These are phyloP conservation scores for Vaccinium vitisidaea DNA, from an alignment of 148 eudicot species.

Conservation along the genomic window DNA sequence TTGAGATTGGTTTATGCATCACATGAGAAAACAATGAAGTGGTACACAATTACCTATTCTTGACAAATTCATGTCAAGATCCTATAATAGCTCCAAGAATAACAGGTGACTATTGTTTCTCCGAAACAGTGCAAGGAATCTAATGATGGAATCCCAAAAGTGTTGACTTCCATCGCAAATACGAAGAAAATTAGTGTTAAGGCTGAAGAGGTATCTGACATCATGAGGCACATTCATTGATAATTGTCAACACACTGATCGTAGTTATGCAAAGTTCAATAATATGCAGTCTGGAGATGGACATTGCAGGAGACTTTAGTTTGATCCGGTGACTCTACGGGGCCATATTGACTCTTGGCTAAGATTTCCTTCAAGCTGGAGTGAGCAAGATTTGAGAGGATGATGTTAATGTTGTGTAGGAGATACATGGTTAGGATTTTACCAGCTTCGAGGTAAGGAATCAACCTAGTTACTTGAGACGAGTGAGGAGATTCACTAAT, in stretches of 20 bases:
- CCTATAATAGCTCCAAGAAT: not conserved
- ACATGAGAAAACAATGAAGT: not conserved
- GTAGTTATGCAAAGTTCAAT: not conserved
- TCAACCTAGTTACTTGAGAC: not conserved
- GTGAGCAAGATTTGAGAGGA: not conserved
- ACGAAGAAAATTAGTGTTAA: not conserved
- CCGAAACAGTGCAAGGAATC: not conserved
- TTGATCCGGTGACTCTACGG: not conserved
- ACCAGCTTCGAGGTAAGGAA: not conserved
- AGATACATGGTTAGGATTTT: not conserved
- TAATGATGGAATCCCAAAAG: not conserved
- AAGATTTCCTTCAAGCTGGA: not conserved
- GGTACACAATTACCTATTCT: not conserved
- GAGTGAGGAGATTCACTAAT: not conserved
- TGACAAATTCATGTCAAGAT: not conserved
- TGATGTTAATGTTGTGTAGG: not conserved
- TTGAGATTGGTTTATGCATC: not conserved
- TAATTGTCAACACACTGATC: not conserved
- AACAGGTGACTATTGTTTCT: not conserved
- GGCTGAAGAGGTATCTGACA: not conserved
- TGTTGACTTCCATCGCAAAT: conserved; percentile 1
- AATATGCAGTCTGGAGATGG: not conserved
- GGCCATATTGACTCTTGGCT: not conserved
- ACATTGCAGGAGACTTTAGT: not conserved
- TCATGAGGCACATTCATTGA: not conserved